Conservation (phyloP, 1,139 yeast species). For the Suhomyces bokatorum region DNA sequence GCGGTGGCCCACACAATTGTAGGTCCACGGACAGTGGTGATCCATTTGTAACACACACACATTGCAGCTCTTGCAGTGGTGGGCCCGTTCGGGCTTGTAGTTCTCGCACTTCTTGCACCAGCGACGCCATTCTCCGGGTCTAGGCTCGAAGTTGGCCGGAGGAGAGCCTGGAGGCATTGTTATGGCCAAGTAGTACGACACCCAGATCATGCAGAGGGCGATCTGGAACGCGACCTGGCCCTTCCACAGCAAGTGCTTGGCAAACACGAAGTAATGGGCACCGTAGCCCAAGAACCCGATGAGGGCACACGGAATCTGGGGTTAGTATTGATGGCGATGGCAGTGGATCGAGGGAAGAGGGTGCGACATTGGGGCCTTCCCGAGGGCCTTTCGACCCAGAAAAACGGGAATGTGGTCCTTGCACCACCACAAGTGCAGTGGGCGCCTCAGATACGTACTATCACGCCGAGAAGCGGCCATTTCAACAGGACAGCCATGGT, state of each 20-base stretch:
- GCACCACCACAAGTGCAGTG: neutral
- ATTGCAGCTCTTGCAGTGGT: constrained; percentile 69
- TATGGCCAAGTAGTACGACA: constrained; percentile 66
- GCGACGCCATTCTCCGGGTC: constrained; percentile 48
- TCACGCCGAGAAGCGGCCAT: constrained; percentile 61
- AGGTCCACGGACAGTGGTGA: constrained; percentile 86
- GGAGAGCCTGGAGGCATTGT: constrained; percentile 60
- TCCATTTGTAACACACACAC: constrained; percentile 77
- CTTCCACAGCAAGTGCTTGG: constrained; percentile 37
- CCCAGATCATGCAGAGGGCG: constrained; percentile 62
- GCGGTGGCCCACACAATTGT: constrained; percentile 76
- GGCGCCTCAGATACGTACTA: constrained; percentile 32
- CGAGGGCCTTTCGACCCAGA: neutral
- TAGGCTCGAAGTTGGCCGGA: constrained; percentile 38
- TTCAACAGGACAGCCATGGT: constrained; percentile 45
- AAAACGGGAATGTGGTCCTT: neutral
- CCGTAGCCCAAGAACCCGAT: constrained; percentile 66
- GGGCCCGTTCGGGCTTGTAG: constrained; percentile 75
- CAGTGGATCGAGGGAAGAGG: constrained; percentile 18
- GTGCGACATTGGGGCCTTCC: neutral
- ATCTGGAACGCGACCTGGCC: constrained; percentile 53
- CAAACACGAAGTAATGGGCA: constrained; percentile 58
- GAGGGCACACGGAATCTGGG: constrained; percentile 64
- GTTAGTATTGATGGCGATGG: neutral
- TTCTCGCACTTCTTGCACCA: constrained; percentile 67